These are phyloP conservation scores for Paramecium sexaurelia DNA, from an alignment of 73 alveolate species.

Conservation along the genomic window DNA sequence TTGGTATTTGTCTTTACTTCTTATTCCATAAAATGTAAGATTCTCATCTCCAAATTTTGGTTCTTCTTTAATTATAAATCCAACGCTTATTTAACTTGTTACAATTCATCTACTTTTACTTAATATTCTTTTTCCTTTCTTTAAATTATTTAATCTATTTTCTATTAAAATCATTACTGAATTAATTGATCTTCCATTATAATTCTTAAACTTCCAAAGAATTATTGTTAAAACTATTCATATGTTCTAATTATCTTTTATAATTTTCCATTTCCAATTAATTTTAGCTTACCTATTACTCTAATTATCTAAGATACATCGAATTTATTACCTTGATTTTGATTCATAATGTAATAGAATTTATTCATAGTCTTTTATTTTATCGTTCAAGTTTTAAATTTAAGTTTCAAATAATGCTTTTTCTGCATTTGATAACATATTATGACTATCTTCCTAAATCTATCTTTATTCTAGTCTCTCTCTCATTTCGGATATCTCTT, in stretches of 20 bases:
- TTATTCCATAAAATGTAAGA: constrained; percentile 20
- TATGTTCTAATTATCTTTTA: background rate
- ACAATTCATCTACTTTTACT: constrained; percentile 1
- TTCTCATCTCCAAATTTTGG: constrained; percentile 24
- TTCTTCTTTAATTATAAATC: background rate
- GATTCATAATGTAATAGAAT: background rate
- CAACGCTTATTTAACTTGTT: background rate
- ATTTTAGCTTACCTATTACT: background rate
- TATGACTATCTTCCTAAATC: background rate
- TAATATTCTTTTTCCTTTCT: constrained; percentile 12
- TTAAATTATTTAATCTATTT: background rate
- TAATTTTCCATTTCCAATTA: background rate
- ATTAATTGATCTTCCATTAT: background rate
- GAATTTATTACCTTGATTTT: background rate
- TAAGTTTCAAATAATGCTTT: constrained; percentile 16
- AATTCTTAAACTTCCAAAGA: background rate
- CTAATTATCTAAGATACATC: background rate
- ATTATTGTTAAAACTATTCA: background rate
- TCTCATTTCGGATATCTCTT: constrained; percentile 33
- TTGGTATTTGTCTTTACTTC: constrained; percentile 5
- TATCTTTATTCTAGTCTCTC: background rate
- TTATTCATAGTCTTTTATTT: constrained; percentile 20
- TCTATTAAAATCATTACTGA: background rate
- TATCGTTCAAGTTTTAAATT: background rate
- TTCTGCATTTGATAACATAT: constrained; percentile 29